A percentile compares a stretch with the other conserved stretches of the same genome.
phyloP scores from a whole-genome alignment of 176 grass and related monocot species.

The Luzula sylvatica region DNA sequence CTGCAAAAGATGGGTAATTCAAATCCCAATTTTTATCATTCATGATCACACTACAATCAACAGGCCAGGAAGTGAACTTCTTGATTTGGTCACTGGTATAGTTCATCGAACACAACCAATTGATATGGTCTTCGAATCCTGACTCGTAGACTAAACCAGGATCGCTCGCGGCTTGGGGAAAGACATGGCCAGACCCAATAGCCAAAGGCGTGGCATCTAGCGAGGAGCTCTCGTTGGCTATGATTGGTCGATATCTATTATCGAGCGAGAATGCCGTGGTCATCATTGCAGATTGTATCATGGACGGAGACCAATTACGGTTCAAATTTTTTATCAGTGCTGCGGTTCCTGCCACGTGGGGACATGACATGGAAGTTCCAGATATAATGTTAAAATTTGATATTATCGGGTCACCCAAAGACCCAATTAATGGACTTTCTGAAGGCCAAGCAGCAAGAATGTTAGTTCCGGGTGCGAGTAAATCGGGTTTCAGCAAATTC shows the following conservation, averaged over 20 bases:
- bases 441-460: conserved; percentile 29
- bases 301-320: conserved; percentile 21
- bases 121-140: conserved; percentile 21
- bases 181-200: conserved; percentile 17
- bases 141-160: conserved; percentile 43
- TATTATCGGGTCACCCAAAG: background rate
- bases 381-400: conserved; percentile 22
- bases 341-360: conserved; percentile 22
- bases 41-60: conserved; percentile 9
- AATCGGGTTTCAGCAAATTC: conserved; percentile 20
- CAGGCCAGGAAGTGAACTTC: background rate
- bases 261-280: conserved; percentile 40
- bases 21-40: conserved; percentile 4
- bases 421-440: background rate
- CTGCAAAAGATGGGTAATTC: conserved; percentile 48
- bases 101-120: conserved; percentile 34
- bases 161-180: conserved; percentile 24
- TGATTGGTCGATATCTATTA: conserved; percentile 22
- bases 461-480: conserved; percentile 15
- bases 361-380: conserved; percentile 27
- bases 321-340: conserved; percentile 25
- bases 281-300: conserved; percentile 48
- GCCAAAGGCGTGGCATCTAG: conserved; percentile 22
- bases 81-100: conserved; percentile 24
- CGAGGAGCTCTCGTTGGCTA: background rate